phyloP scores from a whole-genome alignment of 495 filamentous ascomycete genomes.

The Neurospora intermedia region DNA sequence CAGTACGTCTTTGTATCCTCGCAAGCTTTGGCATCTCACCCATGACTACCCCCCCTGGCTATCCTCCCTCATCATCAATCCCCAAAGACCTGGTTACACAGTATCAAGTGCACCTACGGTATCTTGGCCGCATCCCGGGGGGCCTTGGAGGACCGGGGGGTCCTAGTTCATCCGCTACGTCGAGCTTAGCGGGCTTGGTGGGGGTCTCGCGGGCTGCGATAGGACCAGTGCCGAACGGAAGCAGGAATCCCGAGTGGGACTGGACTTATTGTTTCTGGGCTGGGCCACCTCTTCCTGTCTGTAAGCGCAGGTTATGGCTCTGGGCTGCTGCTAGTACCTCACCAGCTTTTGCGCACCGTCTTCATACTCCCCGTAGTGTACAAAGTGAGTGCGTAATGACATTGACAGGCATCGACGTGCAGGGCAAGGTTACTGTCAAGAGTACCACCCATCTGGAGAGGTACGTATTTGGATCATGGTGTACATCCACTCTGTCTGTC shows the following conservation, averaged over 20 bases:
- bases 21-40: neutral
- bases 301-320: neutral
- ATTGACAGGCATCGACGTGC: neutral
- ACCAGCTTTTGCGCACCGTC: neutral
- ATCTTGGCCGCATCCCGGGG: neutral
- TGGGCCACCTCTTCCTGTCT: neutral
- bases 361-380: neutral
- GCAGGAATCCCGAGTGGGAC: neutral
- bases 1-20: neutral
- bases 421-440: neutral
- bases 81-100: neutral
- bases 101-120: neutral
- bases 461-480: slow-evolving; percentile 1
- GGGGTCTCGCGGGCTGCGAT: neutral
- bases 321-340: neutral
- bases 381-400: neutral
- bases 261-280: neutral
- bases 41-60: neutral
- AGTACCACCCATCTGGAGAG: neutral
- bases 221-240: neutral
- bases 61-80: neutral
- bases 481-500: neutral
- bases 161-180: neutral
- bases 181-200: neutral
- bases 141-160: neutral